phyloP scores from a whole-genome alignment of 305 asterid species.

The Petunia hybrid region DNA sequence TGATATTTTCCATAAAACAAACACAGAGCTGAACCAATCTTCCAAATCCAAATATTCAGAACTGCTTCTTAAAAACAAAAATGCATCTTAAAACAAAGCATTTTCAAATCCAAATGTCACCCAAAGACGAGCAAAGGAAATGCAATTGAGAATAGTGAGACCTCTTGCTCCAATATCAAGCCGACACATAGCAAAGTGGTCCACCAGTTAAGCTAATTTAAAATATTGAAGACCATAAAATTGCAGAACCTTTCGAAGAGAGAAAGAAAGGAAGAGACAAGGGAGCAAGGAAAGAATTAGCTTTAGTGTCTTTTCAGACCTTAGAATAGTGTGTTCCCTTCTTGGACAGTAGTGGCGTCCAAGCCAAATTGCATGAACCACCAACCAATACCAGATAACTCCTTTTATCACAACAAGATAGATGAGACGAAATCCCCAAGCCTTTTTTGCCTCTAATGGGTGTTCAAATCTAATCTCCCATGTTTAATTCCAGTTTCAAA shows the following conservation, averaged over 20 bases:
- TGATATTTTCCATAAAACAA: background rate
- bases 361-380: too few species aligned
- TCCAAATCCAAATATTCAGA: constrained; percentile 12
- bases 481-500: background rate
- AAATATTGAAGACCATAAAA: background rate
- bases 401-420: background rate
- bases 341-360: background rate
- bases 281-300: background rate
- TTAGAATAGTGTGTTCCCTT: too few species aligned
- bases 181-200: background rate
- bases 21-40: background rate
- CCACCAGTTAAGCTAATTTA: constrained; percentile 2
- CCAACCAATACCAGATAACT: background rate
- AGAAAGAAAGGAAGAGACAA: background rate
- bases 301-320: too few species aligned
- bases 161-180: constrained; percentile 26
- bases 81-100: background rate
- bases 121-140: background rate
- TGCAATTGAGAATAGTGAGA: constrained; percentile 10
- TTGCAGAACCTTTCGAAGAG: constrained; percentile 23
- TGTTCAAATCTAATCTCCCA: background rate
- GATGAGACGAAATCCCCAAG: too few species aligned
- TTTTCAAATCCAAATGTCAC: background rate
- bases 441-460: background rate
- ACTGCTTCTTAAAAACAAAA: background rate